Conservation (phyloP, 2,329 filamentous ascomycete genomes). For the Zalaria sp. region DNA sequence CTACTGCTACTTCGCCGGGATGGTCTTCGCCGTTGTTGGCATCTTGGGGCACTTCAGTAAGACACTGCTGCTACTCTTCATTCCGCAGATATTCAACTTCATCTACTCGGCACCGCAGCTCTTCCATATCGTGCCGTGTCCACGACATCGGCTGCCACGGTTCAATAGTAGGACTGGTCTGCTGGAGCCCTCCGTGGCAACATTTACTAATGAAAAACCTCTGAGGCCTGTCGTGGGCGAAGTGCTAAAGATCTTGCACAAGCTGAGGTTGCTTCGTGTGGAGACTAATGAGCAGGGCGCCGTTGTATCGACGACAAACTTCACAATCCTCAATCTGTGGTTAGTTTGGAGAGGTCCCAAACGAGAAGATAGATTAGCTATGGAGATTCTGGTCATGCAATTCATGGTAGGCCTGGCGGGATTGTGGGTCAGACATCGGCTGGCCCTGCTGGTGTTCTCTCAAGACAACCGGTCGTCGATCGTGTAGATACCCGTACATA, state of each 20-base stretch:
- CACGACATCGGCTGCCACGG: conserved; percentile 75
- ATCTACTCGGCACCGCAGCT: conserved; percentile 85
- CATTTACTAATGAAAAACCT: conserved; percentile 49
- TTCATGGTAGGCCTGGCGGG: conserved; percentile 62
- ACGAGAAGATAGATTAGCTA: conserved; percentile 69
- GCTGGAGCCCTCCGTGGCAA: conserved; percentile 73
- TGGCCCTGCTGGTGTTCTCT: conserved; percentile 80
- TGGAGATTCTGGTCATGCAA: conserved; percentile 72
- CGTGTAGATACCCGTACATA: too few species aligned
- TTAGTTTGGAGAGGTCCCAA: conserved; percentile 87
- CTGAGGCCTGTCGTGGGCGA: conserved; percentile 50
- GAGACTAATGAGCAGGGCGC: conserved; percentile 51
- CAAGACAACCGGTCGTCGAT: conserved; percentile 51
- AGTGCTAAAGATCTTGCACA: conserved; percentile 53
- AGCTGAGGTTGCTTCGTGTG: conserved; percentile 53
- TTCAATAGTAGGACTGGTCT: conserved; percentile 79
- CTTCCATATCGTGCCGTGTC: conserved; percentile 80
- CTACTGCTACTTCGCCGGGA: conserved; percentile 98
- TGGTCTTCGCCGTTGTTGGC: conserved; percentile 95
- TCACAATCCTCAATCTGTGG: conserved; percentile 93
- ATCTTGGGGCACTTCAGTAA: conserved; percentile 98
- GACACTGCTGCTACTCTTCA: conserved; percentile 76
- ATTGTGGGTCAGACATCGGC: conserved; percentile 69
- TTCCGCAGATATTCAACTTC: conserved; percentile 95
- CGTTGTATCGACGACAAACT: conserved; percentile 71